Base-by-base conservation (phyloP, 352 stramenopile species). In the Pythium dissotocum region DNA sequence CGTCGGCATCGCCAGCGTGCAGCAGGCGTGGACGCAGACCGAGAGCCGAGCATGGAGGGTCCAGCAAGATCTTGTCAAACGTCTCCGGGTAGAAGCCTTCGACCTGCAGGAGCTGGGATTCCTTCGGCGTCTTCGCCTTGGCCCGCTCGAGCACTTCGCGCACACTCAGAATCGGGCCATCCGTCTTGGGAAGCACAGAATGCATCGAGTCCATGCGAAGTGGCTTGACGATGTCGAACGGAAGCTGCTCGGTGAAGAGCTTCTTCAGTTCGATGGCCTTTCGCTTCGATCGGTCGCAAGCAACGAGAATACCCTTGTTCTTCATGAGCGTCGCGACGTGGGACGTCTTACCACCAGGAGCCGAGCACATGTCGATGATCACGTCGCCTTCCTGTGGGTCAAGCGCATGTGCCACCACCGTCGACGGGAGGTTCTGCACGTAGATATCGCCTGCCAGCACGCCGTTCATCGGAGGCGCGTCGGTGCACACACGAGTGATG, bases 311-410 rank as follows among this genome's bases (percentile, higher is more conserved):
- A 18, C 94, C 92, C 12, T 88, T 75, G 71, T 98, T 97, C 48
- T 83, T 70, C 80, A 98, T 97, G 21, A 98, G 77, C 70, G 87
- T 98, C 14, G 93, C 93, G 8, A 98, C 49, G 69, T 98, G 95
- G 7, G 90, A 93, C 18, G 94, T 95, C 73, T 99, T 99, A 21
- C 95, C 95, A 38, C 96, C 95, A 1, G 96, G 96, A 0, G 94
- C 95, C 6, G 88, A 82, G 80, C 96, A 99, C 89, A 98, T 97
- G 67, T 98, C 96, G 44, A 98, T 71, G 75, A 98, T 89, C 32
- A 88, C 79, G 36, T 98, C 88, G 30, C 83, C 88, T 24, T 79
- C 63, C 69, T 95, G 76, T 1, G 94, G 90, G 69, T 96, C 66
- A 5, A 98, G 73, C 8, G 84, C 92, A 65, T 98, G 90, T 0